These are phyloP conservation scores for Penicillium sp. DNA, from an alignment of 2,329 filamentous ascomycete genomes.

Conservation along the genomic window DNA sequence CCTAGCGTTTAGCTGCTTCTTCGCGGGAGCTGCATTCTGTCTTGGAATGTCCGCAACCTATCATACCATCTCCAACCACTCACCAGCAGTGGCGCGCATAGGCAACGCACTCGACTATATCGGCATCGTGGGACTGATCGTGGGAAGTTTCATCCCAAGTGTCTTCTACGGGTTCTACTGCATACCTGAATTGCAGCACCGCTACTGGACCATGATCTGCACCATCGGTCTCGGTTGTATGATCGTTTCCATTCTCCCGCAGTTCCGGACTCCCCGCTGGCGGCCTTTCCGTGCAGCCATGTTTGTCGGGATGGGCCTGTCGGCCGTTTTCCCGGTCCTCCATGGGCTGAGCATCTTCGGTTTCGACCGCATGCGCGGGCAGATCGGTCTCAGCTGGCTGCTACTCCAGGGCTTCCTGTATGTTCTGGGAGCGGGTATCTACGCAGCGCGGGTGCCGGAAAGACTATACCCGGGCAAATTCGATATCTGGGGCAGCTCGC, in stretches of 20 bases:
- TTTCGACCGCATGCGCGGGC: constrained; percentile 60
- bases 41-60: constrained; percentile 81
- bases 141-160: constrained; percentile 85
- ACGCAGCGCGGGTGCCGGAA: constrained; percentile 84
- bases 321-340: constrained; percentile 76
- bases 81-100: constrained; percentile 69
- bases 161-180: constrained; percentile 85
- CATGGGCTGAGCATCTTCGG: constrained; percentile 73
- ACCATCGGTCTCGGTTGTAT: constrained; percentile 74
- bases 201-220: constrained; percentile 78
- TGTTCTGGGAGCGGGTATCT: constrained; percentile 79
- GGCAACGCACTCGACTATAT: constrained; percentile 94
- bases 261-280: constrained; percentile 79
- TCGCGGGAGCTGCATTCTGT: constrained; percentile 69
- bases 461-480: constrained; percentile 72
- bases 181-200: constrained; percentile 60
- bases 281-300: constrained; percentile 81
- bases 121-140: constrained; percentile 87
- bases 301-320: constrained; percentile 85
- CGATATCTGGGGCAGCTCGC: constrained; percentile 89
- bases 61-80: constrained; percentile 84
- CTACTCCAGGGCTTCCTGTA: constrained; percentile 79
- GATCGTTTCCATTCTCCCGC: constrained; percentile 72
- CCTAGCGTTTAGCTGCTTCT: constrained; percentile 75
- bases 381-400: constrained; percentile 79